These are phyloP conservation scores for Hibiscus mutabilis DNA, from an alignment of 345 rosid species.

Conservation along the genomic window DNA sequence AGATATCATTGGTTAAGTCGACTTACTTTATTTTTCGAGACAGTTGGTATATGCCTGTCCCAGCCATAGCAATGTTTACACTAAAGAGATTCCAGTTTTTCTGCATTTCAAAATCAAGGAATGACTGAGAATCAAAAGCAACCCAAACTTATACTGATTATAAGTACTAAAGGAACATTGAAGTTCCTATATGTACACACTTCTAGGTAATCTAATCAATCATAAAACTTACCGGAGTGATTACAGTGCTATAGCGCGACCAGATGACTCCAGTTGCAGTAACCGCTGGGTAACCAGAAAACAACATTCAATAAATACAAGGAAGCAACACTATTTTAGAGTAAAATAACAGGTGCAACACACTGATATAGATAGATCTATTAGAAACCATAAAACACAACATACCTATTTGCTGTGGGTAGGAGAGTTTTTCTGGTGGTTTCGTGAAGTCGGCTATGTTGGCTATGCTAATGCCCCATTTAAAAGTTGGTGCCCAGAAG, in stretches of 20 bases:
- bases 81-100: conserved; percentile 96
- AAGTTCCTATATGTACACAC: neutral
- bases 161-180: neutral
- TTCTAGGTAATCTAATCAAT: neutral
- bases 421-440: conserved; percentile 81
- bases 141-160: neutral
- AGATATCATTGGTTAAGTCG: neutral
- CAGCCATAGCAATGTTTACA: conserved; percentile 79
- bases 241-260: conserved; percentile 36
- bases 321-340: neutral
- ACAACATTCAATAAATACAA: conserved; percentile 11
- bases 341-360: conserved; percentile 24
- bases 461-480: conserved; percentile 93
- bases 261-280: conserved; percentile 11
- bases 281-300: conserved; percentile 8
- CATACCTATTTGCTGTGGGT: conserved; percentile 80
- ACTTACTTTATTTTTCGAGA: conserved; percentile 73
- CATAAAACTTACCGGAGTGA: conserved; percentile 66
- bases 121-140: conserved; percentile 10
- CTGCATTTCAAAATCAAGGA: conserved; percentile 33
- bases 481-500: conserved; percentile 94
- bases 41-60: conserved; percentile 82
- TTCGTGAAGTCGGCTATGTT: conserved; percentile 76
- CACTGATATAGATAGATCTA: neutral
- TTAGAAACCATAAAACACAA: neutral